These are phyloP conservation scores for Mycotypha africana DNA, from an alignment of 371 early-diverging fungal genomes.

Conservation along the genomic window DNA sequence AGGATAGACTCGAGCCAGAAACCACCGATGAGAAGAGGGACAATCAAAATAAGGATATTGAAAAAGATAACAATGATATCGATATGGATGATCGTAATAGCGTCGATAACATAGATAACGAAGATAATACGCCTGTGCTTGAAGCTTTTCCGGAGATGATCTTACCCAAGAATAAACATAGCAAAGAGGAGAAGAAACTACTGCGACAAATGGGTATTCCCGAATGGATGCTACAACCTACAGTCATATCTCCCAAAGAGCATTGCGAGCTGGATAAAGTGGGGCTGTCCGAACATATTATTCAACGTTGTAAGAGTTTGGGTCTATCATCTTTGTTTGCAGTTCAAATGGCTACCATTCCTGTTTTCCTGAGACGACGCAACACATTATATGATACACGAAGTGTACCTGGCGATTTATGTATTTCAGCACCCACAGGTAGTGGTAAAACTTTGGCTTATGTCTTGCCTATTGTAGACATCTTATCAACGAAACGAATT, in stretches of 20 bases:
- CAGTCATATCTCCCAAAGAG: slow-evolving; percentile 57
- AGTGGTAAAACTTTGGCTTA: slow-evolving; percentile 98
- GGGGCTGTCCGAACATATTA: slow-evolving; percentile 54
- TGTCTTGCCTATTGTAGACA: slow-evolving; percentile 89
- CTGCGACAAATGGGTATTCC: slow-evolving; percentile 71
- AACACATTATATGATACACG: slow-evolving; percentile 49
- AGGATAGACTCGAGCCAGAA: slow-evolving; percentile 1
- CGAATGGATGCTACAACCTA: slow-evolving; percentile 80
- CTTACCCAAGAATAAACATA: slow-evolving; percentile 18
- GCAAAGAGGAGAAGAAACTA: slow-evolving; percentile 30
- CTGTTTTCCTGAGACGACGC: slow-evolving; percentile 62
- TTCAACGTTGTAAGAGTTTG: slow-evolving; percentile 56
- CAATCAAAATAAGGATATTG: not conserved
- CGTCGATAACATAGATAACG: slow-evolving; percentile 5
- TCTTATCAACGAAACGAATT: slow-evolving; percentile 63
- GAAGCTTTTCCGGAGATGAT: slow-evolving; percentile 40
- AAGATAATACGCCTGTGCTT: slow-evolving; percentile 19
- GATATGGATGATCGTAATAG: no score
- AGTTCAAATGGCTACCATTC: slow-evolving; percentile 88
- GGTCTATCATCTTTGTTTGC: slow-evolving; percentile 80
- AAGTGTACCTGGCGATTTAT: slow-evolving; percentile 68
- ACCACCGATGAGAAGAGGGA: no score
- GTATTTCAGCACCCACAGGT: slow-evolving; percentile 94
- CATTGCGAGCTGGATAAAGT: slow-evolving; percentile 41
- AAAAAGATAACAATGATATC: not conserved